These are phyloP conservation scores for Aspergillus haitiensis DNA, from an alignment of 495 filamentous ascomycete species.

Conservation along the genomic window DNA sequence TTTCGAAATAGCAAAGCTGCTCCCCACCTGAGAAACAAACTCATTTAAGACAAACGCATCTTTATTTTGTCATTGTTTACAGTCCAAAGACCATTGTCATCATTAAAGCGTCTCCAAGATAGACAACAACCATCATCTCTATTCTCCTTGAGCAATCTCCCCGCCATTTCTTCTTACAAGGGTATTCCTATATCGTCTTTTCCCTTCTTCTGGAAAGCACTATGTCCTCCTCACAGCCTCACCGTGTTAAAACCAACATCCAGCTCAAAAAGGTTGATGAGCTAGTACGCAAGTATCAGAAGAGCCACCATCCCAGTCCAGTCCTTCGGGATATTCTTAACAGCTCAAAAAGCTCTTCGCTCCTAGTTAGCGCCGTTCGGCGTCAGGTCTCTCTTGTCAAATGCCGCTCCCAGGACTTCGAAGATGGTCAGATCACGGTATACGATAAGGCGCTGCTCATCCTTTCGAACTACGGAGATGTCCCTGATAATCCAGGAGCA, in stretches of 20 bases:
- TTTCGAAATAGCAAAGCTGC: too few species aligned
- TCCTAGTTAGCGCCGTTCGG: conserved; percentile 32
- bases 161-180: background rate
- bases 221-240: conserved; percentile 8
- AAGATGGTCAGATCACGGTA: conserved; percentile 43
- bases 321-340: conserved; percentile 29
- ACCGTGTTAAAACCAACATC: conserved; percentile 2
- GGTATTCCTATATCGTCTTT: too few species aligned
- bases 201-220: background rate
- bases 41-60: background rate
- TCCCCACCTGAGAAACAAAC: too few species aligned
- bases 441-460: conserved; percentile 41
- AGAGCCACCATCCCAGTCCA: conserved; percentile 21
- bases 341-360: conserved; percentile 15
- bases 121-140: too few species aligned
- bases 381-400: conserved; percentile 35
- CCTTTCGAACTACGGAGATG: conserved; percentile 33
- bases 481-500: conserved; percentile 29
- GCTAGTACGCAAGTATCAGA: conserved; percentile 29
- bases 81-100: too few species aligned
- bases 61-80: conserved; percentile 5
- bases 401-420: conserved; percentile 37
- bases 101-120: too few species aligned
- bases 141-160: background rate
- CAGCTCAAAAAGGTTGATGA: conserved; percentile 21